These are phyloP conservation scores for Zhuliangozyma blackwelliae DNA, from an alignment of 1,139 yeast species.

Conservation along the genomic window DNA sequence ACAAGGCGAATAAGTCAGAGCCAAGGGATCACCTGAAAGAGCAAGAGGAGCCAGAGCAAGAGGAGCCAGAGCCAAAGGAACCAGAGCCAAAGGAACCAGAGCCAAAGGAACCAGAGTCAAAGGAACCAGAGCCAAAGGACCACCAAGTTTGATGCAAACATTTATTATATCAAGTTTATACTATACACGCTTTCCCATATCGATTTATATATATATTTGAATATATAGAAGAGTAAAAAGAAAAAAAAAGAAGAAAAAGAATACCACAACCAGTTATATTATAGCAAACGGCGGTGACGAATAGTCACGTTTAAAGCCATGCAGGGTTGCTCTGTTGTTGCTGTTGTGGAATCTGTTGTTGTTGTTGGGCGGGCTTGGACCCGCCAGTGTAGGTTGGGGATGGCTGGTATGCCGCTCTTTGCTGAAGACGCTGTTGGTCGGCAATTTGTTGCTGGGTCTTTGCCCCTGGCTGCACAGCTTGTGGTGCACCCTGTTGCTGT, in stretches of 20 bases:
- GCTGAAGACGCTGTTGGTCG: constrained; percentile 10
- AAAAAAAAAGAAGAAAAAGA: no score
- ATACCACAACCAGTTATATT: no score
- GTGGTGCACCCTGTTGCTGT: constrained; percentile 15
- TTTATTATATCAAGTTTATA: no score
- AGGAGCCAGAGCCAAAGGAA: background rate
- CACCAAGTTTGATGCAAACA: no score
- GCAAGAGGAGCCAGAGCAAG: background rate
- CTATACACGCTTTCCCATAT: no score
- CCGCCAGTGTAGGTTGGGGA: constrained; percentile 5
- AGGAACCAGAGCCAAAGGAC: no score
- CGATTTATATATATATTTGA: no score
- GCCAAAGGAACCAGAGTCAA: no score
- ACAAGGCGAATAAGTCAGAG: constrained; percentile 1
- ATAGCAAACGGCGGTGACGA: no score
- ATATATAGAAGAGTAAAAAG: no score
- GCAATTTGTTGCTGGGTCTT: constrained; percentile 4
- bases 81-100: background rate
- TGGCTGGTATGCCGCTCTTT: constrained; percentile 10
- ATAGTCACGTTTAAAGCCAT: constrained; percentile 11
- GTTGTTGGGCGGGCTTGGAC: constrained; percentile 9
- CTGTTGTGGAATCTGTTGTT: constrained; percentile 8
- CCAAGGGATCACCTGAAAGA: background rate
- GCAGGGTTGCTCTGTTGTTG: constrained; percentile 14
- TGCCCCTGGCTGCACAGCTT: constrained; percentile 9